phyloP scores from a whole-genome alignment of 1,139 yeast species.

The Sugiyamaella japonica region DNA sequence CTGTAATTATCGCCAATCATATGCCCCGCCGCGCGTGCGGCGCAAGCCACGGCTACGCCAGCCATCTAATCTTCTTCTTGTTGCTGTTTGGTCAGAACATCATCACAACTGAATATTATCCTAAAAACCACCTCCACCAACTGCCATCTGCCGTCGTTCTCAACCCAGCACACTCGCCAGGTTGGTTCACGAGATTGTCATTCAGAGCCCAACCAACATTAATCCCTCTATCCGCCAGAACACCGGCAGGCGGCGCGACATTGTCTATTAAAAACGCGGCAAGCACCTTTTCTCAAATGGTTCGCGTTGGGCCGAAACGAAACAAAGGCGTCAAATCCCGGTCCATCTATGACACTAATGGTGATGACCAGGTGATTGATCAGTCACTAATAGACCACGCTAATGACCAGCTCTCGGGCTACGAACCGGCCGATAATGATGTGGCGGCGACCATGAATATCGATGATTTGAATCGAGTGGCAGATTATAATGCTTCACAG shows the following conservation, averaged over 20 bases:
- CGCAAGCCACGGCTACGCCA: too few relatives aligned
- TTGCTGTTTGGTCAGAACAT: background rate
- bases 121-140: conserved; percentile 10
- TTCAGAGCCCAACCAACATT: background rate
- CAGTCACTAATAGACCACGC: background rate
- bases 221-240: conserved; percentile 19
- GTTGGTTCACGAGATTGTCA: conserved; percentile 4
- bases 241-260: conserved; percentile 4
- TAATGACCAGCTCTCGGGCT: background rate
- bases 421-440: background rate
- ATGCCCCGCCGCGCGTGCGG: too few relatives aligned
- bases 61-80: too few relatives aligned
- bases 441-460: background rate
- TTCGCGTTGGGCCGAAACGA: background rate
- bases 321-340: background rate
- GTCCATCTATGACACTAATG: background rate
- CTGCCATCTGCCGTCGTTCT: background rate
- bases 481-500: background rate
- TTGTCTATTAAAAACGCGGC: conserved; percentile 1
- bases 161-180: background rate
- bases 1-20: too few relatives aligned
- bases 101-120: conserved; percentile 12
- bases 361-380: background rate
- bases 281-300: background rate
- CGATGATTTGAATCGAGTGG: background rate